These are phyloP conservation scores for Cyberlindnera veronae DNA, from an alignment of 805 yeast genomes.

Conservation along the genomic window DNA sequence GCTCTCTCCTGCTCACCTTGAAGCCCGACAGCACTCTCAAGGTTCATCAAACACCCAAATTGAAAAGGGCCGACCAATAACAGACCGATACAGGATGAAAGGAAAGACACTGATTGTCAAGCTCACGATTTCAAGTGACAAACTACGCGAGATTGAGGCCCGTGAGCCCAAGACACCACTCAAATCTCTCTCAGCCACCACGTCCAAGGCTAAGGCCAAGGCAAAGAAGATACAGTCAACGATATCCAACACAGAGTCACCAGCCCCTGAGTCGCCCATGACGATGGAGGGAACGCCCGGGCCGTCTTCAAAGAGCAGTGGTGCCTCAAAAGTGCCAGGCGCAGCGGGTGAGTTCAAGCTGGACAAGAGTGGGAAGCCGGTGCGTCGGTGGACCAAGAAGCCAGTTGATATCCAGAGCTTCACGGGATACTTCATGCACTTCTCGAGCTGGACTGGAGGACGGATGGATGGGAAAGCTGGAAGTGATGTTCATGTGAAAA, in stretches of 20 bases:
- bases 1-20: too few relatives aligned
- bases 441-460: conserved; percentile 39
- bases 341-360: conserved; percentile 28
- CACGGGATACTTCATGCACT: conserved; percentile 39
- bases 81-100: neutral
- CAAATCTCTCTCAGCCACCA: neutral
- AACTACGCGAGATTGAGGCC: conserved; percentile 6
- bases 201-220: conserved; percentile 1
- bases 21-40: too few relatives aligned
- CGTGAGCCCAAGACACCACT: neutral
- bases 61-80: too few relatives aligned
- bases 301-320: conserved; percentile 4
- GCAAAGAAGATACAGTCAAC: neutral
- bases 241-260: conserved; percentile 2
- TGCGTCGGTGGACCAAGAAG: conserved; percentile 42
- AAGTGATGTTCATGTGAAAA: neutral
- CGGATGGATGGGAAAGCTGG: neutral
- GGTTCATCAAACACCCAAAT: too few relatives aligned
- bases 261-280: conserved; percentile 14
- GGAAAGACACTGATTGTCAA: conserved; percentile 17
- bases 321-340: conserved; percentile 10
- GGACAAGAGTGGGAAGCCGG: conserved; percentile 41
- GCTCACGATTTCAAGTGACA: conserved; percentile 16
- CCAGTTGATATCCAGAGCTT: conserved; percentile 40
- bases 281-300: conserved; percentile 16